A percentile compares a stretch with the other conserved stretches of the same genome.
Conservation (phyloP, 176 grass and related monocot genomes). For the Bromus sterilis region DNA sequence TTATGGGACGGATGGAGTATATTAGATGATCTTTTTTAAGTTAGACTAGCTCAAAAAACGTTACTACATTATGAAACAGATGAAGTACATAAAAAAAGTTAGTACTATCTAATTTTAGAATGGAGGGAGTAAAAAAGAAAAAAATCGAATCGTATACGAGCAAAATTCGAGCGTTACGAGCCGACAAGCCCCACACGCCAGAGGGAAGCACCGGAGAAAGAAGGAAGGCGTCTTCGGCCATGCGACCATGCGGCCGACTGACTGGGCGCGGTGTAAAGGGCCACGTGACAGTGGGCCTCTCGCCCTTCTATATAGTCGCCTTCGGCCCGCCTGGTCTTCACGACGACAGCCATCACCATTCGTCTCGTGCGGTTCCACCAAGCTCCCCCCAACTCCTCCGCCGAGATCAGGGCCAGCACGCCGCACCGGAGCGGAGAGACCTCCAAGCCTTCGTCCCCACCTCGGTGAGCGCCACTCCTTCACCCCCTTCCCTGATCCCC, state of each 20-base stretch:
- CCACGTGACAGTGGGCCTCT: conserved; percentile 12
- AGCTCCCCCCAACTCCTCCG: neutral
- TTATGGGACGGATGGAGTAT: too few relatives aligned
- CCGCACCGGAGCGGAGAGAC: neutral
- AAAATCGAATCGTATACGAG: neutral
- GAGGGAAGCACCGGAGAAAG: neutral
- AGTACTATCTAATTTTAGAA: too few relatives aligned
- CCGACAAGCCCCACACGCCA: neutral
- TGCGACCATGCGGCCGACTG: neutral
- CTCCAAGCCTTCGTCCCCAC: neutral
- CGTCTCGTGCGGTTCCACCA: conserved; percentile 9
- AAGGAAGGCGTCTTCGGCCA: neutral
- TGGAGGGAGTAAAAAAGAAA: too few relatives aligned
- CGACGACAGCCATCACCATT: neutral
- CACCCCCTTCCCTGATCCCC: neutral
- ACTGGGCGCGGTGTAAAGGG: neutral
- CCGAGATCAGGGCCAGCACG: neutral
- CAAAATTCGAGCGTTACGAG: neutral
- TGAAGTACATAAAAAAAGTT: too few relatives aligned
- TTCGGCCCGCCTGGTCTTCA: neutral
- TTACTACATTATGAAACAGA: too few relatives aligned
- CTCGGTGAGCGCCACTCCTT: neutral
- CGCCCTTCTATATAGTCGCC: conserved; percentile 16
- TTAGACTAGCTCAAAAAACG: too few relatives aligned
- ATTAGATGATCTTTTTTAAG: too few relatives aligned